Evolutionary conservation across 331 rosid genomes (phyloP).

Genomic region (Pyracantha coccinea): DNA sequence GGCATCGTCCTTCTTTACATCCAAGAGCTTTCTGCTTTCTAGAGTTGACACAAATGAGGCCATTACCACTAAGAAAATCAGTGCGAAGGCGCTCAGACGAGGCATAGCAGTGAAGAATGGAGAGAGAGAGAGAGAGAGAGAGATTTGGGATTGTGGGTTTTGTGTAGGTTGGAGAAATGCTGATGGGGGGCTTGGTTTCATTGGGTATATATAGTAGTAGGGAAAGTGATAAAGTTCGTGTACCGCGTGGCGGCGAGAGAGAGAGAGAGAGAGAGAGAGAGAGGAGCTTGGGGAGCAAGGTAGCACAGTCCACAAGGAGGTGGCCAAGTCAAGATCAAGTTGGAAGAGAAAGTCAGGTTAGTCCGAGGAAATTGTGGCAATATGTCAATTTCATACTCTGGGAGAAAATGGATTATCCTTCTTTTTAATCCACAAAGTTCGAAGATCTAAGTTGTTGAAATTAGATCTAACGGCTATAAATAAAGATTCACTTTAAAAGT

Average conservation of each 20-base stretch:
- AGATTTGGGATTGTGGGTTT: neutral
- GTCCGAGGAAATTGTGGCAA: constrained; percentile 10
- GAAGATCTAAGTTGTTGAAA: fast-evolving
- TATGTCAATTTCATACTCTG: neutral
- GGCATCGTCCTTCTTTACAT: neutral
- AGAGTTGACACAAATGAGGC: constrained; percentile 21
- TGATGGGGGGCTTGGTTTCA: neutral
- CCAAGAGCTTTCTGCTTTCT: constrained; percentile 44
- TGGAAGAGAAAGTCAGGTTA: neutral
- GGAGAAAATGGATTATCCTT: neutral
- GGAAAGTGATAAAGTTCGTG: neutral
- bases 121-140: neutral
- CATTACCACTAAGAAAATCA: constrained; percentile 27
- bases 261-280: neutral
- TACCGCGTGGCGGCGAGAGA: constrained; percentile 7
- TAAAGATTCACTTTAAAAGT: fast-evolving
- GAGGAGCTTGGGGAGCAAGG: constrained; percentile 31
- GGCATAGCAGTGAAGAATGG: constrained; percentile 25
- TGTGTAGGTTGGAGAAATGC: neutral
- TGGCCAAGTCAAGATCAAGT: constrained; percentile 27
- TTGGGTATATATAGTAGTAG: neutral
- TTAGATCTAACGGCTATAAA: too few relatives aligned
- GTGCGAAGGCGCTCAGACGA: constrained; percentile 14
- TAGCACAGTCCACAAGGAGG: neutral
- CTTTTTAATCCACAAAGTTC: too few relatives aligned